phyloP scores from a whole-genome alignment of 1,284 basidiomycete species.

The Leucoagaricus sp. region DNA sequence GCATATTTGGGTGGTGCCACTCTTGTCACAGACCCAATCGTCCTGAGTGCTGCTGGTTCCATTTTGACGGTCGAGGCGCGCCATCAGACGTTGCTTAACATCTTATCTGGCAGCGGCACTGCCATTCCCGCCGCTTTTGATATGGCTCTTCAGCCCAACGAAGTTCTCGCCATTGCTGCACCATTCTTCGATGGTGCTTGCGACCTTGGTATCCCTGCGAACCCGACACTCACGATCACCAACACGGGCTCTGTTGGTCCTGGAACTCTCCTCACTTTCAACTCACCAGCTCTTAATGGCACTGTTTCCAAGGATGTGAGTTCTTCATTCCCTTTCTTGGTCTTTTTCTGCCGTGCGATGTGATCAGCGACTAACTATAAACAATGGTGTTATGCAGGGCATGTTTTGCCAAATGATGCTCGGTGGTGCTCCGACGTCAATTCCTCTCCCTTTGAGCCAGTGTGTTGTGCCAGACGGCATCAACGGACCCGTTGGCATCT shows the following conservation, averaged over 20 bases:
- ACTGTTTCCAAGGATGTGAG: slow-evolving; percentile 49
- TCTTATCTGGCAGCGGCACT: slow-evolving; percentile 57
- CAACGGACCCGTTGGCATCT: slow-evolving; percentile 74
- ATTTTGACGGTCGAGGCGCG: slow-evolving; percentile 84
- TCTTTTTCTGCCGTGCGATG: not conserved
- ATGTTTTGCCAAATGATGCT: slow-evolving; percentile 78
- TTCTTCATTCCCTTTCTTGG: not conserved
- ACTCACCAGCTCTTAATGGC: slow-evolving; percentile 55
- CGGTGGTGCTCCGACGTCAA: slow-evolving; percentile 58
- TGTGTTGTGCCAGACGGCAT: slow-evolving; percentile 66
- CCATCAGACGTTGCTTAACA: slow-evolving; percentile 77
- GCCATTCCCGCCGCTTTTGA: slow-evolving; percentile 74
- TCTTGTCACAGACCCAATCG: slow-evolving; percentile 60
- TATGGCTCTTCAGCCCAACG: slow-evolving; percentile 63
- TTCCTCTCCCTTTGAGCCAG: slow-evolving; percentile 56
- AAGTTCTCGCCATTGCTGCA: slow-evolving; percentile 75
- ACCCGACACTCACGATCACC: slow-evolving; percentile 62
- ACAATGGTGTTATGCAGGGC: slow-evolving; percentile 34
- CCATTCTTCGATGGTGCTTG: slow-evolving; percentile 72
- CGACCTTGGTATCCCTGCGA: slow-evolving; percentile 62
- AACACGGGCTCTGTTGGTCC: slow-evolving; percentile 56
- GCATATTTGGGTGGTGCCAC: slow-evolving; percentile 81
- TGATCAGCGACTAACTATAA: not conserved
- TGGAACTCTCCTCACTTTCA: slow-evolving; percentile 66
- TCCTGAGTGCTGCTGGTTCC: slow-evolving; percentile 71